A percentile compares a stretch with the other conserved stretches of the same genome.
Evolutionary conservation across 495 filamentous ascomycete species (phyloP).

Genomic region (Pyrenula massariospora): DNA sequence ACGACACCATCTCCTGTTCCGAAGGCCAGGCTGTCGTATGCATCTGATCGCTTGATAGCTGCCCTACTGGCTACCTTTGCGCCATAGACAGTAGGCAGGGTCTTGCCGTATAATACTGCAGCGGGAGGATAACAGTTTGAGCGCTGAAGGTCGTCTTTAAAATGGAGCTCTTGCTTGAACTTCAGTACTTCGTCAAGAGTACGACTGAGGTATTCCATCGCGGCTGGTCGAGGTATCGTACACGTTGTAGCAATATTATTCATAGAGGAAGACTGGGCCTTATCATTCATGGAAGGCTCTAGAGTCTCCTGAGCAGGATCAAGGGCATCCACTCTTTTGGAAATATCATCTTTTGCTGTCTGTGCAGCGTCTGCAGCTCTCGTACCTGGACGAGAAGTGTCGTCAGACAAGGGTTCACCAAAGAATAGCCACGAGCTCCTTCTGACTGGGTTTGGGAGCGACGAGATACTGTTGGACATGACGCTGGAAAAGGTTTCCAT

Average conservation of each 20-base stretch:
- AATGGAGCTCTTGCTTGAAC: constrained; percentile 64
- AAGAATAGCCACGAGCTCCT: neutral
- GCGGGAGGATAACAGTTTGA: constrained; percentile 69
- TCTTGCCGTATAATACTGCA: constrained; percentile 80
- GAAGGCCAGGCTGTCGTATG: constrained; percentile 82
- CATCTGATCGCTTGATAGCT: constrained; percentile 60
- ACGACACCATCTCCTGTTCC: constrained; percentile 84
- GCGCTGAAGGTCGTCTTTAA: constrained; percentile 43
- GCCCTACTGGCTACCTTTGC: constrained; percentile 58
- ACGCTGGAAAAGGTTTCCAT: constrained; percentile 20
- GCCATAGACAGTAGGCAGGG: constrained; percentile 71
- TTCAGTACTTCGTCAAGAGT: constrained; percentile 56
- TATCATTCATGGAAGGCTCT: constrained; percentile 25
- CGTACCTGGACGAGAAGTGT: neutral
- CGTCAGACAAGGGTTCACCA: neutral
- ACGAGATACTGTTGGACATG: constrained; percentile 18
- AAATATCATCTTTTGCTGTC: constrained; percentile 9
- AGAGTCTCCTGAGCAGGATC: constrained; percentile 7
- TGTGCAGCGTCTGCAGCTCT: neutral
- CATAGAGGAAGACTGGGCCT: constrained; percentile 19
- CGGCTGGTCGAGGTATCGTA: constrained; percentile 37
- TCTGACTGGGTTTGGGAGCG: constrained; percentile 6
- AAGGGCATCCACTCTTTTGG: constrained; percentile 15
- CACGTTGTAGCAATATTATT: constrained; percentile 26
- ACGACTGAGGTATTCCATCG: constrained; percentile 63